Percentiles rank a stretch among this genome's conserved stretches.
phyloP scores from a whole-genome alignment of 2,329 filamentous ascomycete species.

The Cercospora sesami region DNA sequence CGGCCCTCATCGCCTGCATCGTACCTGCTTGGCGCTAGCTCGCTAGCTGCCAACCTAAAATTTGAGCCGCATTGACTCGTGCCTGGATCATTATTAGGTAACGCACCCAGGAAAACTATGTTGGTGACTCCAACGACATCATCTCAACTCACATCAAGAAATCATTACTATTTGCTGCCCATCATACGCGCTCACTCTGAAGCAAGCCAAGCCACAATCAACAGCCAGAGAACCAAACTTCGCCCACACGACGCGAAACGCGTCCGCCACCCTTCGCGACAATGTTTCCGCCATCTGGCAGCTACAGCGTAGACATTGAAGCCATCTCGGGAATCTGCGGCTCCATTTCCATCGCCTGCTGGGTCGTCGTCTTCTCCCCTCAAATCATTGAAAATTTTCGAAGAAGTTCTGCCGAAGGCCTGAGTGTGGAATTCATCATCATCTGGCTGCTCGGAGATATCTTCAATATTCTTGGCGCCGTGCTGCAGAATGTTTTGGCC shows the following conservation, averaged over 20 bases:
- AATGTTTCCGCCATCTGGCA: slow-evolving; percentile 57
- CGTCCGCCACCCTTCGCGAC: slow-evolving; percentile 15
- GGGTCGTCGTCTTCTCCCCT: slow-evolving; percentile 96
- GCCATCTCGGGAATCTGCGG: slow-evolving; percentile 91
- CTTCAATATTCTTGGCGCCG: slow-evolving; percentile 92
- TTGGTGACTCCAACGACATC: not conserved
- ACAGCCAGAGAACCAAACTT: not conserved
- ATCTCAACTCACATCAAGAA: not conserved
- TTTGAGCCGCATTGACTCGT: slow-evolving; percentile 8
- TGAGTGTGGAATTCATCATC: slow-evolving; percentile 88
- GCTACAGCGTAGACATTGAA: slow-evolving; percentile 72
- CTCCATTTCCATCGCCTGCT: slow-evolving; percentile 94
- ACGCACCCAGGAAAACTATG: not conserved
- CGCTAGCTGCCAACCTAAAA: not conserved
- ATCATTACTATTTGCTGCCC: not conserved
- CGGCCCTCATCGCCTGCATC: not conserved
- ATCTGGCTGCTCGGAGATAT: slow-evolving; percentile 92
- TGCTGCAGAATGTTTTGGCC: slow-evolving; percentile 85
- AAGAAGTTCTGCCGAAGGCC: slow-evolving; percentile 77
- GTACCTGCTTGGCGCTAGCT: slow-evolving; percentile 5
- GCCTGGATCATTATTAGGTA: slow-evolving; percentile 4
- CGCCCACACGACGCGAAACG: not conserved
- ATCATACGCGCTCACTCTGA: not conserved
- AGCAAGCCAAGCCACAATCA: not conserved
- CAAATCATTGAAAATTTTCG: slow-evolving; percentile 96